Percentiles rank a stretch among this genome's conserved stretches.
phyloP scores from a whole-genome alignment of 2,329 filamentous ascomycete species.

The Alternaria novae-zelandiae region DNA sequence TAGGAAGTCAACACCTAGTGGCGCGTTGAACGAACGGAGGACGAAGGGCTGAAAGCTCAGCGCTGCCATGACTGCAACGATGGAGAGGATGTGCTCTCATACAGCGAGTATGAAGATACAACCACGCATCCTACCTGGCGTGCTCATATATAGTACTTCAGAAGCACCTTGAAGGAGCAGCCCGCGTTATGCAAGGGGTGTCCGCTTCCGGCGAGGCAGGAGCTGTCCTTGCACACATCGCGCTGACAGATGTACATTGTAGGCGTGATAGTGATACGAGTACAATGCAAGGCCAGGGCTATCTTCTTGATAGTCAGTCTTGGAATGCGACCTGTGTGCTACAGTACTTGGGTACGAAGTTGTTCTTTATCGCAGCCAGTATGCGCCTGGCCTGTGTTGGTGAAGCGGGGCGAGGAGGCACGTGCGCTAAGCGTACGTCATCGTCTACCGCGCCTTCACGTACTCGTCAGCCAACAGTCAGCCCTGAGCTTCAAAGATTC shows the following conservation, averaged over 20 bases:
- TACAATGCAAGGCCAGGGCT: too few species aligned
- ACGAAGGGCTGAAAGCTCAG: background rate
- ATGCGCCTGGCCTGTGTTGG: background rate
- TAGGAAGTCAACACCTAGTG: background rate
- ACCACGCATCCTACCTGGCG: background rate
- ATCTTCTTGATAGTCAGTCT: too few species aligned
- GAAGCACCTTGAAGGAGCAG: background rate
- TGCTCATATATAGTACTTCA: background rate
- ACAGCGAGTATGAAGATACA: background rate
- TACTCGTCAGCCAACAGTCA: constrained; percentile 13
- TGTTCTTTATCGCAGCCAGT: background rate
- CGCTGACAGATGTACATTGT: too few species aligned
- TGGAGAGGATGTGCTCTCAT: background rate
- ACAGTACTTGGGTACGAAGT: too few species aligned
- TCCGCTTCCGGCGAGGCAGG: background rate
- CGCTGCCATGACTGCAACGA: background rate
- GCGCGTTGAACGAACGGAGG: background rate
- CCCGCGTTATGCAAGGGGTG: background rate
- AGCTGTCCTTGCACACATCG: background rate
- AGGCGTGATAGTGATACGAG: too few species aligned
- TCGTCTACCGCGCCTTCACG: constrained; percentile 15
- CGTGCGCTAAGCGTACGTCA: constrained; percentile 24
- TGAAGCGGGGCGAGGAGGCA: constrained; percentile 18
- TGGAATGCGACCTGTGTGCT: too few species aligned
- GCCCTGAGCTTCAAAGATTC: constrained; percentile 19